Percentiles rank a stretch among this genome's conserved stretches.
Conservation (phyloP, 2,329 filamentous ascomycete species). For the Dactylella cylindrospora region DNA sequence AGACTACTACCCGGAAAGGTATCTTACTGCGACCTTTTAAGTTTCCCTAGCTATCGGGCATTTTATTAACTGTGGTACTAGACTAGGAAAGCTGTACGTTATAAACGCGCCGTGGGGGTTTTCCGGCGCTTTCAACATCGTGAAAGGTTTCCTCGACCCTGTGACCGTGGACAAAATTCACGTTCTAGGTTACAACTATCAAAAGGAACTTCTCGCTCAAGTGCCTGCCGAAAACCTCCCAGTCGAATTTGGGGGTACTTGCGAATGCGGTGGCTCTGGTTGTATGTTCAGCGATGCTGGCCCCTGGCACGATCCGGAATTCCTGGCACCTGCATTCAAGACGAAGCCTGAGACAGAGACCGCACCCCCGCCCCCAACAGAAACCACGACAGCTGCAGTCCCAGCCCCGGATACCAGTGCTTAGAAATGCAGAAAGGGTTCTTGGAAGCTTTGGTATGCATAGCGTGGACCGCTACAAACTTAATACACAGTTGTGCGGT, state of each 20-base stretch:
- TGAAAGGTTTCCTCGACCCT: slow-evolving; percentile 94
- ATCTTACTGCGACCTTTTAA: not conserved
- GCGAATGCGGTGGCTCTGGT: slow-evolving; percentile 76
- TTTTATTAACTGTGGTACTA: slow-evolving; percentile 22
- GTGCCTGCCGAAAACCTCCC: slow-evolving; percentile 88
- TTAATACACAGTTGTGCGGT: no score
- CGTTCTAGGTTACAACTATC: slow-evolving; percentile 77
- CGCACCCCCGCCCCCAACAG: not conserved
- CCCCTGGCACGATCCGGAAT: slow-evolving; percentile 78
- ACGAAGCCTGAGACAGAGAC: slow-evolving; percentile 3
- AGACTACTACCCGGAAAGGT: slow-evolving; percentile 97
- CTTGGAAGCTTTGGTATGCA: not conserved
- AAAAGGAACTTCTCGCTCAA: slow-evolving; percentile 80
- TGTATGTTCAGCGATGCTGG: slow-evolving; percentile 86
- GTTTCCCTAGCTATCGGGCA: not conserved
- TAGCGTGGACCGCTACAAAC: no score
- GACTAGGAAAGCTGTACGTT: slow-evolving; percentile 86
- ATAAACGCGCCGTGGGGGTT: slow-evolving; percentile 99
- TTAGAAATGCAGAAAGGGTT: not conserved
- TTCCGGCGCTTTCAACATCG: slow-evolving; percentile 75
- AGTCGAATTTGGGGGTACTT: slow-evolving; percentile 78
- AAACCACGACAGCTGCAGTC: not conserved
- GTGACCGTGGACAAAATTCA: slow-evolving; percentile 93
- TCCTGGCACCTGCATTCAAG: slow-evolving; percentile 59
- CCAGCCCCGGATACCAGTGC: slow-evolving; percentile 12